Evolutionary conservation across 495 filamentous ascomycete species (phyloP), one percentile per base, ranked within the genome.

Genomic region (Neurospora intermedia): DNA sequence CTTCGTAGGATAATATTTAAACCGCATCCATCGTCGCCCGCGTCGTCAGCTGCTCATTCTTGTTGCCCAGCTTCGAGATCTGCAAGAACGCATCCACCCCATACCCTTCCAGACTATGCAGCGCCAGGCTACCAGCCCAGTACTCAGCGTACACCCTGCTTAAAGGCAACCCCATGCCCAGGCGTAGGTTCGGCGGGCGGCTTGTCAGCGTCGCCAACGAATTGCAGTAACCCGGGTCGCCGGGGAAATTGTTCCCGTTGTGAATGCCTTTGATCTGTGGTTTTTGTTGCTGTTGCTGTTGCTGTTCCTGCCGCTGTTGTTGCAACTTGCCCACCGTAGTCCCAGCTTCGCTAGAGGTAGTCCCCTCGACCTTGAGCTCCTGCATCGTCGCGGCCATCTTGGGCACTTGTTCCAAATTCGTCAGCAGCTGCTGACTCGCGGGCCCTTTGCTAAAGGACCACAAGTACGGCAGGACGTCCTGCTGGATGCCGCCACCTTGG

Each of bases 61-160:
- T 98, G 82, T 99, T 99, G 27, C 96, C 96, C 71, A 99, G 86
- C 82, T 97, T 97, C 7, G 93, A 95, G 45, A 99, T 97, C 81
- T 98, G 95, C 74, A 99, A 81, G 79, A 98, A 99, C 2, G 92
- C 95, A 83, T 99, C 96, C n/a, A 96, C 94, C 2, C 96, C 96
- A 76, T 98, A 99, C 0, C 96, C 96, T 77, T 98, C 96, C 43
- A 99, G 82, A 80, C 91, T 97, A 80, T 98, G 96, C 74, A 98
- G 78, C 79, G 97, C 93, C 35, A 99, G 81, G 79, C 88, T 95
- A 2, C 96, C 96, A 9, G 96, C 96, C 96, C 96, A 99, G 82
- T 98, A 99, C 81, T 99, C 95, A 18, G 96, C 95, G 80, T 98
- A 99, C 16, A 98, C 93, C 74, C 94, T 88, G 74, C 93, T 96